A percentile compares a stretch with the other conserved stretches of the same genome.
Evolutionary conservation across 768 basidiomycete genomes (phyloP).

Genomic region (Lactifluus echinatus): DNA sequence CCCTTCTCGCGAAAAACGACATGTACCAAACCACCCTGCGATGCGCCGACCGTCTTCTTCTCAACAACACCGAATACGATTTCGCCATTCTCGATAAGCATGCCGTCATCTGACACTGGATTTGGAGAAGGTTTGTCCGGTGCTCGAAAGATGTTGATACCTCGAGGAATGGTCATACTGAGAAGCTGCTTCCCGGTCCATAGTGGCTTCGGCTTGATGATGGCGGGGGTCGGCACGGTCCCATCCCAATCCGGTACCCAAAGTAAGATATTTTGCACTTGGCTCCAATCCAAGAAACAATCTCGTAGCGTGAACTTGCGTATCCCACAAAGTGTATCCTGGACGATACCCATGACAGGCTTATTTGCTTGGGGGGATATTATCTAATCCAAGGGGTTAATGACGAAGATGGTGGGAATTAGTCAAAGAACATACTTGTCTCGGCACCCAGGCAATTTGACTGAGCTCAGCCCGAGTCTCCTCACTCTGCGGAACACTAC

Average conservation of each 20-base stretch:
- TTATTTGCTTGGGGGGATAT: slow-evolving; percentile 99
- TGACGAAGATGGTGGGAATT: not conserved
- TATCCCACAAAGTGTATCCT: slow-evolving; percentile 96
- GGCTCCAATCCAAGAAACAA: slow-evolving; percentile 89
- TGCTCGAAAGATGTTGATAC: slow-evolving; percentile 84
- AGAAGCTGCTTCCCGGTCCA: slow-evolving; percentile 99
- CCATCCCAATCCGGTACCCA: slow-evolving; percentile 99
- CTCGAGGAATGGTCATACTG: slow-evolving; percentile 84
- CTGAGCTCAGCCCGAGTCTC: slow-evolving; percentile 97
- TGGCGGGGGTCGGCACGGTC: slow-evolving; percentile 80
- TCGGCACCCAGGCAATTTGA: slow-evolving; percentile 97
- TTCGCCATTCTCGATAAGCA: slow-evolving; percentile 95
- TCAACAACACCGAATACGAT: slow-evolving; percentile 91
- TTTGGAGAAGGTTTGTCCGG: slow-evolving; percentile 72
- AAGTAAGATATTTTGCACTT: slow-evolving; percentile 93
- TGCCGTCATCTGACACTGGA: slow-evolving; percentile 87
- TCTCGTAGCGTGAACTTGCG: slow-evolving; percentile 96
- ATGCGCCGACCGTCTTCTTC: slow-evolving; percentile 98
- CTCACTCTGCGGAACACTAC: slow-evolving; percentile 92
- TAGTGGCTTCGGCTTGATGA: slow-evolving; percentile 92
- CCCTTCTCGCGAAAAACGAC: slow-evolving; percentile 98
- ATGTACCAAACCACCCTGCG: slow-evolving; percentile 90
- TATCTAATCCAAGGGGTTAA: slow-evolving; percentile 46
- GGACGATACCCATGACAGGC: slow-evolving; percentile 99
- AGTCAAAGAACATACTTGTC: slow-evolving; percentile 51